A percentile compares a stretch with the other conserved stretches of the same genome.
Conservation (phyloP, 768 basidiomycete species). For the Rhizopogon vinicolor region DNA sequence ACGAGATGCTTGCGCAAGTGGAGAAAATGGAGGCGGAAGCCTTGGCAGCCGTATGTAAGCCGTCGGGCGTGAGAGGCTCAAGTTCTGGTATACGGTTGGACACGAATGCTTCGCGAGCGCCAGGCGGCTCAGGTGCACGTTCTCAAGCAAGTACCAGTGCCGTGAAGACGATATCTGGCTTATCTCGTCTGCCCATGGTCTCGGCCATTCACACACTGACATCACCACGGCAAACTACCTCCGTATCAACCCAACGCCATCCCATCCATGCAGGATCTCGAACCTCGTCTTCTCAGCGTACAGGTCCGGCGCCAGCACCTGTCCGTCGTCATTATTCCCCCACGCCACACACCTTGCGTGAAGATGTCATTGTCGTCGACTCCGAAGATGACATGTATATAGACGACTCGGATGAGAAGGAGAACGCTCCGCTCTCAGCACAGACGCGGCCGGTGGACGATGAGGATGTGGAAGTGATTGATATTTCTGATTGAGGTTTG, state of each 20-base stretch:
- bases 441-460: slow-evolving; percentile 34
- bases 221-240: not conserved
- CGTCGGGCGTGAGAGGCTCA: not conserved
- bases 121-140: not conserved
- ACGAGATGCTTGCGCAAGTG: slow-evolving; percentile 35
- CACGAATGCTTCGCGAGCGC: not conserved
- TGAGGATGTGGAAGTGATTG: slow-evolving; percentile 45
- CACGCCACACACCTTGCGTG: not conserved
- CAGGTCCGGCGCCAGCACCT: not conserved
- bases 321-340: not conserved
- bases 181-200: not conserved
- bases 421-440: slow-evolving; percentile 52
- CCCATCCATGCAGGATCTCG: not conserved
- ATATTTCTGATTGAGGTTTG: slow-evolving; percentile 36
- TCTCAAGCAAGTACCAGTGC: not conserved
- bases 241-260: not conserved
- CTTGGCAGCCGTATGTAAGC: slow-evolving; percentile 5
- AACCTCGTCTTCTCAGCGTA: not conserved
- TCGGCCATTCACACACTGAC: not conserved
- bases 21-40: slow-evolving; percentile 22
- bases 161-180: not conserved
- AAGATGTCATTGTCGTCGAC: slow-evolving; percentile 36
- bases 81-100: not conserved
- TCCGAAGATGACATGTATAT: slow-evolving; percentile 34
- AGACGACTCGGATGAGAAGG: slow-evolving; percentile 40